Evolutionary conservation across 331 rosid species (phyloP), one percentile per base, ranked within the genome.

Genomic region (Malus hybrid): DNA sequence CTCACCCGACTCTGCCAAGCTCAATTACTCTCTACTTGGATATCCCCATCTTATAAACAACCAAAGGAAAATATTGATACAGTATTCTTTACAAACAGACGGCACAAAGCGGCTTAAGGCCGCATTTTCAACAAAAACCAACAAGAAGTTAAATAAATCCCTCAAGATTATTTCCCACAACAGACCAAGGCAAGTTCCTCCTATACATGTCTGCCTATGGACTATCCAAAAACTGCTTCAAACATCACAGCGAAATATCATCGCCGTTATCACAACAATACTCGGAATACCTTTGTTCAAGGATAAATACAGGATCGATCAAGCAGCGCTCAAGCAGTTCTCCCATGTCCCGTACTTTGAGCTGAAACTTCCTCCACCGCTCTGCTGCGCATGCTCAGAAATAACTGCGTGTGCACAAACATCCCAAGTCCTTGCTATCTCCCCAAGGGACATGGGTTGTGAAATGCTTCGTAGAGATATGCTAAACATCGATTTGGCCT

Each of bases 341-440:
- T 88, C 97, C 98, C 97, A 94, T 27, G 91, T 78, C 14, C 99
- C 99, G 72, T 88, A 89, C 80, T 85, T 94, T 0, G 96, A 90
- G 85, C 97, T 91, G 85, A 94, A 94, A 83, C 89, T 94, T 75
- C 99, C 99, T 50, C 99, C 97, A 6, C 97, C 99, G 22, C 96
- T 88, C 82, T 79, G 87, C 78, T 92, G 96, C 4, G 97, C 99
- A 57, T 92, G 83, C 80, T 94, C 99, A 5, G 90, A 85, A 78
- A 94, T 88, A 76, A 86, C 91, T 6, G 86, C 83, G 22, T 92
- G 95, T 32, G 96, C 96, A 79, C 92, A 92, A n/a, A 81, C 72
- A 83, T 88, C 97, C 99, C 99, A 94, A n/a, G 99, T 86, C 82
- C 87, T 87, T 54, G 92, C 99, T 77, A 94, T 87, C 55, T 85